Evolutionary conservation across 2,329 filamentous ascomycete species (phyloP).

Genomic region (Delphinella strobiligena): DNA sequence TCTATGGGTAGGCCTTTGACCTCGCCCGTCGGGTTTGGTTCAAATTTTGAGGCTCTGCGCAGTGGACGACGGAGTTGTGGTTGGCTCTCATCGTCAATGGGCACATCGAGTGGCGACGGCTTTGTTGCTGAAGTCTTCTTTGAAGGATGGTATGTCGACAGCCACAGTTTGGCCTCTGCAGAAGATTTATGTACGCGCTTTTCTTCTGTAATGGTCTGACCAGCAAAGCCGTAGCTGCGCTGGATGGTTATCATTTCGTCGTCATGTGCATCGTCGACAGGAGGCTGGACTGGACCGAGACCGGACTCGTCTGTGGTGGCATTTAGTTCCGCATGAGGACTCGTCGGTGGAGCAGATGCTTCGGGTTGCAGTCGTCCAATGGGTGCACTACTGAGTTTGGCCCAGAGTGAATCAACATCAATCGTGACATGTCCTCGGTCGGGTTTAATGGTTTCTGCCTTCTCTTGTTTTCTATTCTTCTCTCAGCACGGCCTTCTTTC

Average conservation of each 20-base stretch:
- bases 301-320: conserved; percentile 12
- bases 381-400: conserved; percentile 32
- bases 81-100: conserved; percentile 14
- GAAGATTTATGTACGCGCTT: conserved; percentile 41
- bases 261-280: conserved; percentile 12
- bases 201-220: conserved; percentile 41
- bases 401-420: conserved; percentile 44
- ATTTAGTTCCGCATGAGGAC: not conserved
- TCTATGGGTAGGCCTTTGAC: conserved; percentile 34
- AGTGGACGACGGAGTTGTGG: conserved; percentile 26
- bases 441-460: conserved; percentile 33
- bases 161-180: conserved; percentile 42
- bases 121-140: conserved; percentile 21
- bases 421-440: conserved; percentile 37
- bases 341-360: too few species aligned
- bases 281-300: too few species aligned
- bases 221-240: conserved; percentile 45
- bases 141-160: conserved; percentile 25
- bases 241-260: conserved; percentile 43
- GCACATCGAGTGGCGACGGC: conserved; percentile 11
- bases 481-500: not conserved
- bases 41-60: conserved; percentile 37
- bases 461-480: conserved; percentile 30
- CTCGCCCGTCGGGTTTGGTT: conserved; percentile 36
- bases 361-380: conserved; percentile 15